phyloP scores from a whole-genome alignment of 352 stramenopile species.

The Pythium coloratum region DNA sequence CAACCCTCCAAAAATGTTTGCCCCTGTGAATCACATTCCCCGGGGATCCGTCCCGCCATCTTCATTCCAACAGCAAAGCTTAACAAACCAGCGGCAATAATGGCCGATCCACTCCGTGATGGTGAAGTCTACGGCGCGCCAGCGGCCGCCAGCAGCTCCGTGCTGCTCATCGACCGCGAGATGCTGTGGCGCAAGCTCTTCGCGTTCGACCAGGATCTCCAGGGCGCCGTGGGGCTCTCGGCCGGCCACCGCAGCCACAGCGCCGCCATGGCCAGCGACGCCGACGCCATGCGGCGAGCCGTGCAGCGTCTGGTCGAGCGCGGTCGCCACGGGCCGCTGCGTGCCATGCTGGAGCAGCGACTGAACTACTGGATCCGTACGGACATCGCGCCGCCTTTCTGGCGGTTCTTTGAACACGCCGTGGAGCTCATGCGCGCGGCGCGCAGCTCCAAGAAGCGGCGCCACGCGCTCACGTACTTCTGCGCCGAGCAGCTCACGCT shows the following conservation, averaged over 20 bases:
- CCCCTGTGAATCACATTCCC: neutral
- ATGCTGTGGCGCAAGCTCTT: constrained; percentile 74
- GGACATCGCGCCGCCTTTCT: constrained; percentile 65
- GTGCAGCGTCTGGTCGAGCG: constrained; percentile 41
- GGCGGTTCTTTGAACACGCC: constrained; percentile 52
- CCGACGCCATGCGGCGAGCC: constrained; percentile 25
- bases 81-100: neutral
- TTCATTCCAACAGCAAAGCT: neutral
- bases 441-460: constrained; percentile 21
- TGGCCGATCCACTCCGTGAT: neutral
- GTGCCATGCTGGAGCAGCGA: constrained; percentile 60
- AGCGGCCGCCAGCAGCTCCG: constrained; percentile 18
- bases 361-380: constrained; percentile 63
- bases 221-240: neutral
- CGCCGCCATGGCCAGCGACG: constrained; percentile 3
- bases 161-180: constrained; percentile 58
- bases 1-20: neutral
- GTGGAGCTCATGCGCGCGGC: constrained; percentile 25
- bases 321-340: constrained; percentile 43
- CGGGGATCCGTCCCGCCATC: neutral
- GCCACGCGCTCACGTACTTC: constrained; percentile 42
- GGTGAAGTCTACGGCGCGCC: neutral
- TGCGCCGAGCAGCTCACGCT: constrained; percentile 68
- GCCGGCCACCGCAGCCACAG: neutral
- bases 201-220: constrained; percentile 42